Base-by-base conservation (phyloP, 129 eudicot species). In the Lonicera japonica region DNA sequence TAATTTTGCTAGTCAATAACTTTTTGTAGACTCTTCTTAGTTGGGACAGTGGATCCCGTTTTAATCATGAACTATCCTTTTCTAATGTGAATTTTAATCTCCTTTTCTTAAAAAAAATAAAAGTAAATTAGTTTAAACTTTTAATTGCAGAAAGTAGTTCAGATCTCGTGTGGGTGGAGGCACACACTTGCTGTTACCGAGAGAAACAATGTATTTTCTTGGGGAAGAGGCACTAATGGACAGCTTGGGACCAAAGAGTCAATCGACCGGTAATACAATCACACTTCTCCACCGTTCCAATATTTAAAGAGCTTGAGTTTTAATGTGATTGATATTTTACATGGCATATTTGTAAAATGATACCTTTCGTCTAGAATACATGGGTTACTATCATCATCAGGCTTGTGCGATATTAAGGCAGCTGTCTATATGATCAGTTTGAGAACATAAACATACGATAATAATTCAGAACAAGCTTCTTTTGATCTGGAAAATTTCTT, bases 141-240 rank as follows among this genome's bases (percentile, higher is more conserved):
- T 70, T 11, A 65, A 45, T 70, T 45, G 57, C 95, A 94, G 99
- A 88, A 79, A 77, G 96, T 88, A 67, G 79, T 79, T 66, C 88
- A 88, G 68, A 79, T 94, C 67, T 88, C 96, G 34, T 94, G 96
- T 71, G 99, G 99, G 66, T 94, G 99, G 99, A 85, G 96, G 84
- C 99, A 94, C 74, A 88, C 99, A 7, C 94, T 94, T 68, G 95
- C 95, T 69, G 80, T 94, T 52, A 85, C 89, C 20, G 96, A 83
- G 47, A 79, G 78, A 60, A 60, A 81, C 51, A 88, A 88, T 69
- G 80, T 94, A 18, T 94, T 82, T 69, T 88, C 99, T 20, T 94
- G 99, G 99, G 99, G 99, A 29, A 77, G 96, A 74, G 99, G 99
- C 63, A 94, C 99, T 62, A 94, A 94, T 71, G 99, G 99, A 64